Evolutionary conservation across 305 asterid genomes (phyloP).

Genomic region (Fraxinus platypoda): DNA sequence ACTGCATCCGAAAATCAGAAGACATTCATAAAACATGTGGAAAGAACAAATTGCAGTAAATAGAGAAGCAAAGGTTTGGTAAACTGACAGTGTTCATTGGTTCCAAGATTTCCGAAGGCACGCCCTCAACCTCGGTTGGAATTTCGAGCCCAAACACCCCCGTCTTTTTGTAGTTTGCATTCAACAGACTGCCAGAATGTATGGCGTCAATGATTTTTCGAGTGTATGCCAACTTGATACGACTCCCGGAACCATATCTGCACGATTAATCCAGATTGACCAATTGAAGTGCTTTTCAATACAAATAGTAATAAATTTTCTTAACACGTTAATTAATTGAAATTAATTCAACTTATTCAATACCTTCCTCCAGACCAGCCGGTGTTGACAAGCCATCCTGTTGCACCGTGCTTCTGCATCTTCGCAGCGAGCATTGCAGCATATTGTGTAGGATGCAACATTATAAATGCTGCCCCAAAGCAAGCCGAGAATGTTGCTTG

Average conservation of each 20-base stretch:
- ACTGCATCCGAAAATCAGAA: slow-evolving; percentile 38
- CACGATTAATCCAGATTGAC: neutral
- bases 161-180: slow-evolving; percentile 60
- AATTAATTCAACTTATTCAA: neutral
- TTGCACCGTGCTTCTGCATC: slow-evolving; percentile 90
- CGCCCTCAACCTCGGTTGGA: slow-evolving; percentile 76
- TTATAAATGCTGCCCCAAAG: slow-evolving; percentile 98
- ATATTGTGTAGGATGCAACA: slow-evolving; percentile 93
- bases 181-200: slow-evolving; percentile 80
- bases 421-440: slow-evolving; percentile 92
- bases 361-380: slow-evolving; percentile 99
- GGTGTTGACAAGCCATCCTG: slow-evolving; percentile 99
- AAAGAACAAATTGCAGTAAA: neutral
- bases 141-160: slow-evolving; percentile 88
- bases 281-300: neutral
- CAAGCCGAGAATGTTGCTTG: slow-evolving; percentile 97
- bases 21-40: neutral
- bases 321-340: neutral
- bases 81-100: slow-evolving; percentile 85
- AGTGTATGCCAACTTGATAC: slow-evolving; percentile 89
- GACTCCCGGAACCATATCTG: slow-evolving; percentile 85
- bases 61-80: neutral
- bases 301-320: neutral
- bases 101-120: slow-evolving; percentile 85
- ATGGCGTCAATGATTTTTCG: slow-evolving; percentile 94